These are phyloP conservation scores for Pseudogymnoascus sp. DNA, from an alignment of 2,329 filamentous ascomycete species.

Conservation along the genomic window DNA sequence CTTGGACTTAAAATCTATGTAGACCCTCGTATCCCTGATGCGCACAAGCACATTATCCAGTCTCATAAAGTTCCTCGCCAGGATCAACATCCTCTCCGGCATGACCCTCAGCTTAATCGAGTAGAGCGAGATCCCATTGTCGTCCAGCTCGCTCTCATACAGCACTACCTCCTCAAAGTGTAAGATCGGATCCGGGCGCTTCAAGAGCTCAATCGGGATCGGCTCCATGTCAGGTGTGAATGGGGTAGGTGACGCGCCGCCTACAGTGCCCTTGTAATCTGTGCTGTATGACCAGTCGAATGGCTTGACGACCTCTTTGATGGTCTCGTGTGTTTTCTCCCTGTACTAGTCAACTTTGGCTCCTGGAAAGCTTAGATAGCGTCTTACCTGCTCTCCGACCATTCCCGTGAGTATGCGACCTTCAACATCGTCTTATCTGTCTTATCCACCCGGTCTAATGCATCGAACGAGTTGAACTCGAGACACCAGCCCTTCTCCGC, in stretches of 20 bases:
- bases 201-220: slow-evolving; percentile 81
- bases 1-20: slow-evolving; percentile 74
- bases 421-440: slow-evolving; percentile 84
- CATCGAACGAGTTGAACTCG: slow-evolving; percentile 76
- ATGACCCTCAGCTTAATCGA: slow-evolving; percentile 91
- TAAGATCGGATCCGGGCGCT: slow-evolving; percentile 82
- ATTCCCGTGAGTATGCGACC: slow-evolving; percentile 85
- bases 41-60: slow-evolving; percentile 83
- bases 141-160: slow-evolving; percentile 95
- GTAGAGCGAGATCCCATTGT: slow-evolving; percentile 88
- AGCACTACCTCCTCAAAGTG: slow-evolving; percentile 96
- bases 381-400: slow-evolving; percentile 46
- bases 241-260: slow-evolving; percentile 19
- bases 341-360: slow-evolving; percentile 37
- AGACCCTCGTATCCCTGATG: slow-evolving; percentile 82
- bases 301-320: slow-evolving; percentile 88
- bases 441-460: slow-evolving; percentile 87
- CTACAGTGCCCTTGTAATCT: slow-evolving; percentile 67
- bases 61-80: slow-evolving; percentile 84
- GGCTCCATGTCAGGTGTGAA: slow-evolving; percentile 27
- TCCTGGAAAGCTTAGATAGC: not conserved
- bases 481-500: slow-evolving; percentile 66
- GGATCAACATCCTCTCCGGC: slow-evolving; percentile 75
- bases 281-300: slow-evolving; percentile 99
- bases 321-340: slow-evolving; percentile 71